Conservation (phyloP, 768 basidiomycete species). For the Lactifluus volemus region DNA sequence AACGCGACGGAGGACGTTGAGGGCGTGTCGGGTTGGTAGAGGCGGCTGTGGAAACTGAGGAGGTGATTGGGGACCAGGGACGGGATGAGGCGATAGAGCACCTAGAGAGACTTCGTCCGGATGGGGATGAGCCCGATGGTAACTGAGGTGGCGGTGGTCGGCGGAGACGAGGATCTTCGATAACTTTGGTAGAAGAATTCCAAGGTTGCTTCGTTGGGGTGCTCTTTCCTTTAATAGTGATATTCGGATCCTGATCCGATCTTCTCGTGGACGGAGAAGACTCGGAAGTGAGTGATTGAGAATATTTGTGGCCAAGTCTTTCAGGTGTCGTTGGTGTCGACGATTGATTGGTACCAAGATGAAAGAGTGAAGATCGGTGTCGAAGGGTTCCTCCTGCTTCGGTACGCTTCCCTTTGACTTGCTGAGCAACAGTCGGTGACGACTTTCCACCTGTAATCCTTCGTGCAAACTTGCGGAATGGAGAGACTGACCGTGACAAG, state of each 20-base stretch:
- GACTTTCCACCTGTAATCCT: constrained; percentile 47
- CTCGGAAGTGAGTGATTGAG: constrained; percentile 63
- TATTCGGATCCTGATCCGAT: constrained; percentile 28
- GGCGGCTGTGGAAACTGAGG: constrained; percentile 20
- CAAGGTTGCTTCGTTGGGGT: constrained; percentile 35
- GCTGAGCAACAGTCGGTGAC: constrained; percentile 28
- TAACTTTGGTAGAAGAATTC: constrained; percentile 79
- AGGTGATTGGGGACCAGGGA: constrained; percentile 19
- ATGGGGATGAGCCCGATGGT: constrained; percentile 6
- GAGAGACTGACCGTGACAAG: constrained; percentile 71
- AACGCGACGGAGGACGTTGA: constrained; percentile 41
- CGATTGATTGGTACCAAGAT: constrained; percentile 35
- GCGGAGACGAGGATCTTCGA: constrained; percentile 46
- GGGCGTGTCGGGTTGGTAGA: constrained; percentile 34
- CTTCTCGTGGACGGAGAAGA: constrained; percentile 44
- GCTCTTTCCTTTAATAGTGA: constrained; percentile 33
- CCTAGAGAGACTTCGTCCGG: constrained; percentile 17
- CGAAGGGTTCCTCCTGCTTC: constrained; percentile 47
- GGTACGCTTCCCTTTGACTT: constrained; percentile 34
- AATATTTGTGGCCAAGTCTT: constrained; percentile 56
- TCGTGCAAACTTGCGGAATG: constrained; percentile 68
- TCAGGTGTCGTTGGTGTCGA: constrained; percentile 46
- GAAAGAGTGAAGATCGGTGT: constrained; percentile 57
- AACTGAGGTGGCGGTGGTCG: constrained; percentile 29
- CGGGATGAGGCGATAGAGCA: constrained; percentile 21